Base-by-base conservation (phyloP, 495 filamentous ascomycete species). In the Beverwykella pulmonaria region DNA sequence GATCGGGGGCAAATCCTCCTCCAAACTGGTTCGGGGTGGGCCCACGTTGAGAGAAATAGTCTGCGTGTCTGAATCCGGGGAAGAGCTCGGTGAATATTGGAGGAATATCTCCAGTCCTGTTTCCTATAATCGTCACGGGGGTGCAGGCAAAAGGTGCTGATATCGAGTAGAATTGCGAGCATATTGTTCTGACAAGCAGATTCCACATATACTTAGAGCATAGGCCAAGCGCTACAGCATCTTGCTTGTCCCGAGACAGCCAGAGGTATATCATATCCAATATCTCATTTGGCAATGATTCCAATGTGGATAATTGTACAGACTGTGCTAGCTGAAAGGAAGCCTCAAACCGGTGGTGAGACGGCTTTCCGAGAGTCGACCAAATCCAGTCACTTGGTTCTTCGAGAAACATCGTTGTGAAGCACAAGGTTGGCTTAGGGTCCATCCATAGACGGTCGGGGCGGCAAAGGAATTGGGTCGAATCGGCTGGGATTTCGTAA, bases 141-240 rank as follows among this genome's bases (percentile, higher is more conserved):
- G 7, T 49, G 6, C n/a, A 6, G n/a, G 46, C 46, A 6, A 8
- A 49, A 20, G 46, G 46, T 8, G 46, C 46, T 20, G 46, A 14
- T 20, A 19, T 7, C 23, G 8, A n/a, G 46, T 8, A 20, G 23
- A 8, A 49, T 8, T 49, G 46, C 46, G 46, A 49, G 46, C n/a
- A 20, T 8, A 49, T 49, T 20, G 15, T 49, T 20, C 46, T 8
- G 23, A 20, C n/a, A 20, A 49, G 46, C 46, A 49, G n/a, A 19
- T 49, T 49, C 46, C 46, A 49, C 15, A 49, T 14, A 49, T 9
- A 49, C 23, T 49, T 49, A 6, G 46, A 49, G 46, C 46, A 49
- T 49, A 49, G n/a, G 7, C 8, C 46, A 8, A 49, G 46, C 15
- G 8, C 7, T 49, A 49, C 46, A 8, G 46, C 46, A 19, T 49